A percentile compares a stretch with the other conserved stretches of the same genome.
Evolutionary conservation across 306 rosid species (phyloP).

Genomic region (Luffa acutangula): DNA sequence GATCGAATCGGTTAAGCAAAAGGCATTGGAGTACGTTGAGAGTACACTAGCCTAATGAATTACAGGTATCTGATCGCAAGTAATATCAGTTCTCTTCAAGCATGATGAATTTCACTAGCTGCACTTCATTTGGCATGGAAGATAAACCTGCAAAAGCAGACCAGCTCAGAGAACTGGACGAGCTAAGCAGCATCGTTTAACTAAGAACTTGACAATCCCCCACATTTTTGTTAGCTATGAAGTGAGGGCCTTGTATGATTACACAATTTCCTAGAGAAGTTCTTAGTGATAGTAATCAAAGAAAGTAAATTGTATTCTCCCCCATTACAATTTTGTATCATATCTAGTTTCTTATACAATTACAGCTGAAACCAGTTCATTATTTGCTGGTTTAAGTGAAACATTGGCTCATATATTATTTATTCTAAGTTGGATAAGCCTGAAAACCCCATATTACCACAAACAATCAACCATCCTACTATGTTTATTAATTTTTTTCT

Average conservation of each 20-base stretch:
- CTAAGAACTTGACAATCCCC: neutral
- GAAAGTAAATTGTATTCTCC: neutral
- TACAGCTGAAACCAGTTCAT: neutral
- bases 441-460: too few species aligned
- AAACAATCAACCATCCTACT: too few species aligned
- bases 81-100: neutral
- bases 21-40: constrained; percentile 76
- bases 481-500: too few species aligned
- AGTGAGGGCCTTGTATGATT: neutral
- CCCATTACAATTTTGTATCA: neutral
- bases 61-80: neutral
- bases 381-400: too few species aligned
- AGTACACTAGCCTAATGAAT: constrained; percentile 41
- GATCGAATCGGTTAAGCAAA: constrained; percentile 62
- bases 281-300: neutral
- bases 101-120: neutral
- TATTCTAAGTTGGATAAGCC: neutral
- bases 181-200: neutral
- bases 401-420: too few species aligned
- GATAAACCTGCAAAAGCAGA: neutral
- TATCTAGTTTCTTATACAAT: neutral
- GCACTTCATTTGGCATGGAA: too few species aligned
- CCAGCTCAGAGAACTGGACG: neutral
- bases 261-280: neutral
- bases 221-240: constrained; percentile 1